Evolutionary conservation across 257 asterid genomes (phyloP).

Genomic region (Ilex aquifolium): DNA sequence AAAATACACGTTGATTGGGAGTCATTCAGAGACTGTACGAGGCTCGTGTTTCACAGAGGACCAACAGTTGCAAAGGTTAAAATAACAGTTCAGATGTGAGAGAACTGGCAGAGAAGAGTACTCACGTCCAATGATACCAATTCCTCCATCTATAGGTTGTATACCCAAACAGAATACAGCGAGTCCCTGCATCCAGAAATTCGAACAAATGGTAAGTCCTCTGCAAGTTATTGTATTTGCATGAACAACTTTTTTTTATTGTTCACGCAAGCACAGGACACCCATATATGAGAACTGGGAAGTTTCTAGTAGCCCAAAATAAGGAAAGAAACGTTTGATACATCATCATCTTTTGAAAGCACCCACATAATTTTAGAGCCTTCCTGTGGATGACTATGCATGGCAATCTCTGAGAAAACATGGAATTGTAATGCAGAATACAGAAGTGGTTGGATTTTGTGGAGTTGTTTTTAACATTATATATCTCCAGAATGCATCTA

Average conservation of each 20-base stretch:
- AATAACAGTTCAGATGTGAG: not conserved
- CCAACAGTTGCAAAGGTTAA: not conserved
- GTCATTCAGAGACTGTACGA: not conserved
- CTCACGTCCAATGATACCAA: conserved; percentile 82
- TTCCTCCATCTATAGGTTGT: conserved; percentile 20
- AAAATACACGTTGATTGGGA: not conserved
- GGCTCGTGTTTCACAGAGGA: not conserved
- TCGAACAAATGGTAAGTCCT: not conserved
- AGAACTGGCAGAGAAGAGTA: conserved; percentile 1
- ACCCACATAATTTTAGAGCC: too few relatives aligned
- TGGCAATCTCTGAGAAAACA: too few relatives aligned
- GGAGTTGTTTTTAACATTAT: not conserved
- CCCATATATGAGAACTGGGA: too few relatives aligned
- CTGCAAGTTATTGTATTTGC: not conserved
- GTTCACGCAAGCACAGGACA: too few relatives aligned
- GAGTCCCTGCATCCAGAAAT: conserved; percentile 47
- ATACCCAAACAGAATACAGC: conserved; percentile 46
- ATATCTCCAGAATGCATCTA: not conserved
- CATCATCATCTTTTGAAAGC: too few relatives aligned
- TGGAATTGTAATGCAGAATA: not conserved
- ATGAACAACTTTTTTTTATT: not conserved
- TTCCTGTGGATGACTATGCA: too few relatives aligned
- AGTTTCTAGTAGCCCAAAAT: too few relatives aligned
- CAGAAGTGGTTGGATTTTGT: not conserved
- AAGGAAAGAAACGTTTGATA: too few relatives aligned